A percentile compares a stretch with the other conserved stretches of the same genome.
Evolutionary conservation across 2,329 filamentous ascomycete genomes (phyloP).

Genomic region (Ophiostoma perfectum): DNA sequence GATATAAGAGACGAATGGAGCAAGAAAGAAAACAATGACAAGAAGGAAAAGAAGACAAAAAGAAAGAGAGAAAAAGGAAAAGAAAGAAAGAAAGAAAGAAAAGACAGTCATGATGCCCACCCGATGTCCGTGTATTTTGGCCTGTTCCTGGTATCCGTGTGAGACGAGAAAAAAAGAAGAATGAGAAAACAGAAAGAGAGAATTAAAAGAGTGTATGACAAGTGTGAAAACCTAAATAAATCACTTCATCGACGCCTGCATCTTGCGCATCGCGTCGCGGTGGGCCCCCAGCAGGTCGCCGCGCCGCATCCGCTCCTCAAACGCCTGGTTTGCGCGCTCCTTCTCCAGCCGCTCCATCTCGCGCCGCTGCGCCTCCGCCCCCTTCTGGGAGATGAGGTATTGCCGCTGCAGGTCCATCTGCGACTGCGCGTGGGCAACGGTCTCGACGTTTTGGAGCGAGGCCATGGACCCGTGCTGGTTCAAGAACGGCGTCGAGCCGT

Average conservation of each 20-base stretch:
- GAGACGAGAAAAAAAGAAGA: background rate
- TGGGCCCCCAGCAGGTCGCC: constrained; percentile 71
- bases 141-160: constrained; percentile 7
- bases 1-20: background rate
- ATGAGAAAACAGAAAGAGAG: background rate
- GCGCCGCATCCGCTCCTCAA: constrained; percentile 71
- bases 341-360: constrained; percentile 54
- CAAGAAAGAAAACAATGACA: background rate
- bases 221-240: background rate
- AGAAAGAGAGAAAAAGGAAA: background rate
- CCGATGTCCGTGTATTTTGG: constrained; percentile 9
- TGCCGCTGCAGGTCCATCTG: constrained; percentile 50
- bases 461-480: constrained; percentile 12
- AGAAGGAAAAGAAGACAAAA: background rate
- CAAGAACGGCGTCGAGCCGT: background rate
- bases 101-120: background rate
- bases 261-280: constrained; percentile 69
- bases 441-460: constrained; percentile 24
- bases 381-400: constrained; percentile 55
- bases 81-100: background rate
- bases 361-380: constrained; percentile 55
- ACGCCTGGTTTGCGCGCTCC: constrained; percentile 55
- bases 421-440: constrained; percentile 32
- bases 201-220: background rate
- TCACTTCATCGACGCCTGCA: constrained; percentile 52